Percentiles rank a stretch among this genome's conserved stretches.
phyloP scores from a whole-genome alignment of 768 basidiomycete genomes.

The Rhizopogon rudus region DNA sequence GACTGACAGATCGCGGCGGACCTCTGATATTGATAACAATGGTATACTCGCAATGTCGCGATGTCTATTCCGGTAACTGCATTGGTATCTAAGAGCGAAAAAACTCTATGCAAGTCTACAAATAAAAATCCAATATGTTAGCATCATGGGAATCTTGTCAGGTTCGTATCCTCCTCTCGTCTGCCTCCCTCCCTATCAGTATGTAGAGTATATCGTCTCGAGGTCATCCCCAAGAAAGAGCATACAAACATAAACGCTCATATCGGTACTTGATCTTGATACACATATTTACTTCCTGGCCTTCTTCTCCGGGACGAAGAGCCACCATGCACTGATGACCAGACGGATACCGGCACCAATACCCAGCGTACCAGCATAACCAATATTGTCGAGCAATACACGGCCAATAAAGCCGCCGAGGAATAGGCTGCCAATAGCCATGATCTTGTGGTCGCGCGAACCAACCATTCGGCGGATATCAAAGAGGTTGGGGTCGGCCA shows the following conservation, averaged over 20 bases:
- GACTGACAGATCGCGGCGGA: no score
- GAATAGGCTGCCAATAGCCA: constrained; percentile 67
- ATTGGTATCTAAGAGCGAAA: neutral
- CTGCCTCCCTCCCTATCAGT: neutral
- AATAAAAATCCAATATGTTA: neutral
- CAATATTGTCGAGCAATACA: constrained; percentile 53
- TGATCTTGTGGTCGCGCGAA: constrained; percentile 66
- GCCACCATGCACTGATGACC: constrained; percentile 59
- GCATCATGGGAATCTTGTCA: neutral
- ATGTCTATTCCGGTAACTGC: neutral
- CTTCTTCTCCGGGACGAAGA: constrained; percentile 45
- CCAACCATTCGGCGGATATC: constrained; percentile 42
- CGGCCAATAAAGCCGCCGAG: constrained; percentile 68
- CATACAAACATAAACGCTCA: neutral
- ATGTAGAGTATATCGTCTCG: neutral
- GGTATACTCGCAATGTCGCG: neutral
- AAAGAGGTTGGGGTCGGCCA: constrained; percentile 78
- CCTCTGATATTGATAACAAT: no score
- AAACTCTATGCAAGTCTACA: neutral
- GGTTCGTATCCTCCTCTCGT: neutral
- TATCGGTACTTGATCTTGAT: neutral
- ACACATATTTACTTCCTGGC: neutral
- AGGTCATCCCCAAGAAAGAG: neutral
- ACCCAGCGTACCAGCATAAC: constrained; percentile 61
- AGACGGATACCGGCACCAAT: constrained; percentile 60